phyloP scores from a whole-genome alignment of 805 yeast species.

The Candida berthetii region DNA sequence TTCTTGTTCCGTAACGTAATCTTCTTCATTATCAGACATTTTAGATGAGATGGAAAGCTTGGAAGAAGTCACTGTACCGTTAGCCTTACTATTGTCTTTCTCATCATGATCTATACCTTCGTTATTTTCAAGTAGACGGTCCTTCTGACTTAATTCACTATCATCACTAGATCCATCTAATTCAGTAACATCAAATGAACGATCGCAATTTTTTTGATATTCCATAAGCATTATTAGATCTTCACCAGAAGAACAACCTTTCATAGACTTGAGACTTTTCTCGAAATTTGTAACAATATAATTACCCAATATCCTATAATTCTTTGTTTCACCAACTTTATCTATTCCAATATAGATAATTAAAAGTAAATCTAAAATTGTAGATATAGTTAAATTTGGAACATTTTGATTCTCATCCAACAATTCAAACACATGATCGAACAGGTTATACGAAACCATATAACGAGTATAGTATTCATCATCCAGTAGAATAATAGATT shows the following conservation, averaged over 20 bases:
- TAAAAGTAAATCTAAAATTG: slow-evolving; percentile 65
- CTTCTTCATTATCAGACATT: slow-evolving; percentile 1
- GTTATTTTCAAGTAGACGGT: slow-evolving; percentile 38
- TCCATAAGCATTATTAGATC: not conserved
- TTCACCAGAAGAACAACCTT: not conserved
- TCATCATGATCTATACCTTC: slow-evolving; percentile 22
- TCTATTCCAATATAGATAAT: slow-evolving; percentile 25
- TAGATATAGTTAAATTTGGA: slow-evolving; percentile 67
- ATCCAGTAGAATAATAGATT: slow-evolving; percentile 52
- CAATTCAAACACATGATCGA: slow-evolving; percentile 41
- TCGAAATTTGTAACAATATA: slow-evolving; percentile 11
- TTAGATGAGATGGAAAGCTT: too few species aligned
- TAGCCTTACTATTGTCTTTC: not conserved
- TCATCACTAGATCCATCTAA: not conserved
- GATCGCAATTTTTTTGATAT: too few species aligned
- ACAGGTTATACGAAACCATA: slow-evolving; percentile 48
- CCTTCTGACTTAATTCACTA: not conserved
- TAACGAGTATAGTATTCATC: slow-evolving; percentile 55
- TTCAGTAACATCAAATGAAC: not conserved
- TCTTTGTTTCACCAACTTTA: slow-evolving; percentile 12
- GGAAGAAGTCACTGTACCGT: too few species aligned
- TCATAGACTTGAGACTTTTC: not conserved
- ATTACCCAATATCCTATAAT: slow-evolving; percentile 16
- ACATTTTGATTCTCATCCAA: slow-evolving; percentile 39
- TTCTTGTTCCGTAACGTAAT: slow-evolving; percentile 4